These are phyloP conservation scores for Tolypocladium nubicola DNA, from an alignment of 2,329 filamentous ascomycete species.

Conservation along the genomic window DNA sequence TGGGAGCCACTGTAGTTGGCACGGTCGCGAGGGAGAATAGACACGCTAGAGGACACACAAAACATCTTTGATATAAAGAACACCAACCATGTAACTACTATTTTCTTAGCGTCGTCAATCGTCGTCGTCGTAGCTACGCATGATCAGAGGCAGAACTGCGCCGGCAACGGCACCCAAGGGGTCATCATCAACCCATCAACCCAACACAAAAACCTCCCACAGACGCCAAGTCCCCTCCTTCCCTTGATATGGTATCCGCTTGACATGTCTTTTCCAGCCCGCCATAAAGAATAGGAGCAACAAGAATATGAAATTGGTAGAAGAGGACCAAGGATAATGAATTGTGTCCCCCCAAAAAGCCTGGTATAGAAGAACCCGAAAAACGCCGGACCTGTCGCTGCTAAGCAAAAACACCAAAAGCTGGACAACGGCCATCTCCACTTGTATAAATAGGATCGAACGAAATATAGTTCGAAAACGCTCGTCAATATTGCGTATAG, in stretches of 20 bases:
- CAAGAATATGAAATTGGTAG: neutral
- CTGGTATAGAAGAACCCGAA: neutral
- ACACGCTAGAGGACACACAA: neutral
- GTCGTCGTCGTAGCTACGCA: neutral
- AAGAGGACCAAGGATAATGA: neutral
- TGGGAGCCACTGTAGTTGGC: constrained; percentile 24
- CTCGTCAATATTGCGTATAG: neutral
- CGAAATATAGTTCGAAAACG: neutral
- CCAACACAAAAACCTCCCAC: neutral
- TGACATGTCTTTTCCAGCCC: neutral
- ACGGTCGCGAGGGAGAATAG: neutral
- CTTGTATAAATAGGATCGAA: neutral
- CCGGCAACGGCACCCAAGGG: neutral
- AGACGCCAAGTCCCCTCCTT: neutral
- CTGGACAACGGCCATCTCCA: neutral
- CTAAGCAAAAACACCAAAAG: neutral
- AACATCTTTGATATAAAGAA: neutral
- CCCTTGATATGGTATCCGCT: neutral
- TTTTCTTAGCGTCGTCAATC: neutral
- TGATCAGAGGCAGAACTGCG: neutral
- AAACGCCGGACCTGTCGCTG: neutral
- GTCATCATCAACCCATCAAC: neutral
- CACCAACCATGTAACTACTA: neutral
- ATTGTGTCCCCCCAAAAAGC: neutral
- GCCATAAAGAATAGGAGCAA: neutral